phyloP scores from a whole-genome alignment of 1,139 yeast genomes.

The Sugiyamaella paludigena region DNA sequence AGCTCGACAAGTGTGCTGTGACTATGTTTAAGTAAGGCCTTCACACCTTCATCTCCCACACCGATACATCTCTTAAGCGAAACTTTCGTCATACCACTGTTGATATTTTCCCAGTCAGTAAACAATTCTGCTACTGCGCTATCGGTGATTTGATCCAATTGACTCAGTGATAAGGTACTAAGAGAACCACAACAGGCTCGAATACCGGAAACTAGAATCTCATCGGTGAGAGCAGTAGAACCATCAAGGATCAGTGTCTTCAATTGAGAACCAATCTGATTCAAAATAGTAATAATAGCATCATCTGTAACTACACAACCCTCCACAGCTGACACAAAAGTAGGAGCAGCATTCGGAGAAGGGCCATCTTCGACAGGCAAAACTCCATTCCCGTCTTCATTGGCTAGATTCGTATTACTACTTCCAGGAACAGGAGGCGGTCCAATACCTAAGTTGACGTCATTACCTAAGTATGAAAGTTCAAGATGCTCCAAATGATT shows the following conservation, averaged over 20 bases:
- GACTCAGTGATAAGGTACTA: slow-evolving; percentile 51
- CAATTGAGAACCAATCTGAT: slow-evolving; percentile 62
- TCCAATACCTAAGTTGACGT: slow-evolving; percentile 1
- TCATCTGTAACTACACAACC: slow-evolving; percentile 61
- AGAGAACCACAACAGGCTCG: slow-evolving; percentile 55
- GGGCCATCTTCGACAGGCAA: no score
- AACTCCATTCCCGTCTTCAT: slow-evolving; percentile 10
- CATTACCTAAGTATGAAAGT: slow-evolving; percentile 51
- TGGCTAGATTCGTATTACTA: neutral
- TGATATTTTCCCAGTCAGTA: slow-evolving; percentile 46
- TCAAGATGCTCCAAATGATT: slow-evolving; percentile 55
- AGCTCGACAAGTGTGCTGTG: slow-evolving; percentile 63
- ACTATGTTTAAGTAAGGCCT: slow-evolving; percentile 63
- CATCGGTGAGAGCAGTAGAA: slow-evolving; percentile 68
- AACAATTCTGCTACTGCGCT: slow-evolving; percentile 63
- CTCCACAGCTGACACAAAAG: neutral
- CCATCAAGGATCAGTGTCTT: slow-evolving; percentile 63
- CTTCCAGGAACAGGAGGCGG: neutral
- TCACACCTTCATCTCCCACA: slow-evolving; percentile 60
- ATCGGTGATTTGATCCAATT: slow-evolving; percentile 62
- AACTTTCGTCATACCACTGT: slow-evolving; percentile 60
- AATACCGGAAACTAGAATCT: slow-evolving; percentile 56
- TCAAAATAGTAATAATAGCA: slow-evolving; percentile 63
- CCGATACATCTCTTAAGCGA: slow-evolving; percentile 64
- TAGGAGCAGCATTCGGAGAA: neutral